Evolutionary conservation across 1,284 basidiomycete genomes (phyloP), one percentile per base, ranked within the genome.

Genomic region (Sporisorium reilianum): DNA sequence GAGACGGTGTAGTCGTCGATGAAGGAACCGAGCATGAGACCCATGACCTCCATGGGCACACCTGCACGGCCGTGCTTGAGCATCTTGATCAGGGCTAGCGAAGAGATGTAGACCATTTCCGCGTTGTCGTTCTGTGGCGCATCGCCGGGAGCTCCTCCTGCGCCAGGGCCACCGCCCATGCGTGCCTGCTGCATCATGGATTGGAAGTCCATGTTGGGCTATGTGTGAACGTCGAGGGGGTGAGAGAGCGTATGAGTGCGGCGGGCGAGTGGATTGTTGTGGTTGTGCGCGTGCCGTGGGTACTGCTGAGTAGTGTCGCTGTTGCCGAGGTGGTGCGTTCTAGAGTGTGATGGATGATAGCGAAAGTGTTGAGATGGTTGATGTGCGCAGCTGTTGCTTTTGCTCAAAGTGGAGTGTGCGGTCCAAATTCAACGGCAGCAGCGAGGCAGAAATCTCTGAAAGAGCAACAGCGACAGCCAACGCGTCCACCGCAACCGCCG

Each of bases 1-100:
- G 96, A 87, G 50, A 87, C 84, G 22, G 81, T 80, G 87, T 97
- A 99, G 84, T 99, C 97, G 87, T 99, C 97, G 50, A 99, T 93
- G 79, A 99, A 99, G 85, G 98, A 95, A 26, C 97, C 97, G 28
- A 99, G 89, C 93, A 99, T 96, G 63, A 99, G 90, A 77, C 97
- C 97, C 97, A 99, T 99, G 80, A 99, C 97, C 87, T 99, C 97
- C 93, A 99, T 97, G 12, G 97, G 97, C 38, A 99, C 97, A 78
- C 97, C 97, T 30, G 97, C 96, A 58, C 97, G 91, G 20, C 97
- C 97, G 85, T 99, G 97, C 87, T 99, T 99, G 77, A 99, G 88
- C 97, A 99, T 99, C 94, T 82, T 82, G 71, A 84, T 78, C 51
- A 84, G 73, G 11, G 83, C 82, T 26, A 84, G 58, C 22, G 77